Conservation (phyloP, 140 eudicot genomes). For the Erigeron philadelphicus region DNA sequence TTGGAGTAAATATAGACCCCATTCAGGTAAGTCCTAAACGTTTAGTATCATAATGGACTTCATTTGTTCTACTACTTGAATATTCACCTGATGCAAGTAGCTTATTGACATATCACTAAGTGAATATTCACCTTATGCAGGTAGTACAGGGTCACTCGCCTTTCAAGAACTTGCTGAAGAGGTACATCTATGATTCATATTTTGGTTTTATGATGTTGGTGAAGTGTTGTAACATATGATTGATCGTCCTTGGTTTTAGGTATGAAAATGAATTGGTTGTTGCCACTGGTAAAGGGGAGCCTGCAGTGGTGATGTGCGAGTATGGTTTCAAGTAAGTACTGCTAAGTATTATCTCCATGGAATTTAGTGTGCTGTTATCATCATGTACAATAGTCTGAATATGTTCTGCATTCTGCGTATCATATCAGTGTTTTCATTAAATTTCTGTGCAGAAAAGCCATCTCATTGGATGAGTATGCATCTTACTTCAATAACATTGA, state of each 20-base stretch:
- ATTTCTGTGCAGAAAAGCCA: conserved; percentile 36
- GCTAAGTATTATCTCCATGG: conserved; percentile 13
- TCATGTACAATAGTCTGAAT: background rate
- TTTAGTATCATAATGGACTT: background rate
- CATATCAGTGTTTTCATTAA: conserved; percentile 12
- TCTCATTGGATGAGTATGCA: conserved; percentile 49
- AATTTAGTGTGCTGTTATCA: background rate
- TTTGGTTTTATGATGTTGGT: conserved; percentile 11
- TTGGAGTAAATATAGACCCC: conserved; percentile 46
- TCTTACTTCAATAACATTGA: conserved; percentile 44
- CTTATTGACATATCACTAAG: background rate
- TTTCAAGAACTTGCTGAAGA: conserved; percentile 46
- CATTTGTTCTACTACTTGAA: conserved; percentile 1
- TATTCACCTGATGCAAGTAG: conserved; percentile 24
- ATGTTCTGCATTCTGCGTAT: conserved; percentile 9
- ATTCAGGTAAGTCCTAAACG: conserved; percentile 42
- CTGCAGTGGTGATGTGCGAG: conserved; percentile 58
- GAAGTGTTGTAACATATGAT: conserved; percentile 9
- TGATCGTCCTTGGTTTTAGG: conserved; percentile 22
- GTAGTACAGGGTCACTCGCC: conserved; percentile 70
- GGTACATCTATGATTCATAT: conserved; percentile 33
- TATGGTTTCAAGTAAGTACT: conserved; percentile 49
- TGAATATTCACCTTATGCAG: conserved; percentile 33
- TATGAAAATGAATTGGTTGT: conserved; percentile 52
- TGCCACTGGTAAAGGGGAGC: conserved; percentile 55